These are phyloP conservation scores for Pleurotus sapidus DNA, from an alignment of 768 basidiomycete species.

Conservation along the genomic window DNA sequence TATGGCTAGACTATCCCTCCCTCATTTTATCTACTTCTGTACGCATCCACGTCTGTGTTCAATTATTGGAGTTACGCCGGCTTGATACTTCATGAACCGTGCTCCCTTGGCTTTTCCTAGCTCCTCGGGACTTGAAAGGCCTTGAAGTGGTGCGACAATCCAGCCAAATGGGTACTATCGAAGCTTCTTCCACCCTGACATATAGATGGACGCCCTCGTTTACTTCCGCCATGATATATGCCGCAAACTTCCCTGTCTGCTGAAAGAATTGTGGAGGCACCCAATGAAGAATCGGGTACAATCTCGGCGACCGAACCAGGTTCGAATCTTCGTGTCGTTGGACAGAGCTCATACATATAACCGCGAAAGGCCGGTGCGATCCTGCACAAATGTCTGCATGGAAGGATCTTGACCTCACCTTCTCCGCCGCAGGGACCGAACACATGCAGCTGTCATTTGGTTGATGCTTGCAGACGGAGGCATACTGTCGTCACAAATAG, in stretches of 20 bases:
- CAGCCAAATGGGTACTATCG: not conserved
- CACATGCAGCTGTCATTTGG: slow-evolving; percentile 5
- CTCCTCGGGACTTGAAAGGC: not conserved
- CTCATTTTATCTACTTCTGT: not conserved
- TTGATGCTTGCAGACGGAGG: slow-evolving; percentile 1
- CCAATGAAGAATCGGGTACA: no score
- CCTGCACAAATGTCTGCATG: slow-evolving; percentile 1
- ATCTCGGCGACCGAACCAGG: no score
- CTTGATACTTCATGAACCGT: not conserved
- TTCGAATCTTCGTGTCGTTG: no score
- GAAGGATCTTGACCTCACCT: slow-evolving; percentile 3
- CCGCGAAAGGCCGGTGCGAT: not conserved
- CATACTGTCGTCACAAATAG: slow-evolving; percentile 7
- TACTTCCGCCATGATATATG: not conserved
- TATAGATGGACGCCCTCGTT: not conserved
- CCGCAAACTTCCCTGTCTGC: no score
- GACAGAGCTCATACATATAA: no score
- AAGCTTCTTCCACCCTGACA: not conserved
- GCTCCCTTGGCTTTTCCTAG: not conserved
- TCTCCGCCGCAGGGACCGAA: slow-evolving; percentile 7
- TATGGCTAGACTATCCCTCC: no score
- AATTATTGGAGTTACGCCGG: not conserved
- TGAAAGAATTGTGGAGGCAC: no score
- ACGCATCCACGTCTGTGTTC: not conserved
- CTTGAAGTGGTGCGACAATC: not conserved